These are phyloP conservation scores for Cystofilobasidium ferigula DNA, from an alignment of 768 basidiomycete species.

Conservation along the genomic window DNA sequence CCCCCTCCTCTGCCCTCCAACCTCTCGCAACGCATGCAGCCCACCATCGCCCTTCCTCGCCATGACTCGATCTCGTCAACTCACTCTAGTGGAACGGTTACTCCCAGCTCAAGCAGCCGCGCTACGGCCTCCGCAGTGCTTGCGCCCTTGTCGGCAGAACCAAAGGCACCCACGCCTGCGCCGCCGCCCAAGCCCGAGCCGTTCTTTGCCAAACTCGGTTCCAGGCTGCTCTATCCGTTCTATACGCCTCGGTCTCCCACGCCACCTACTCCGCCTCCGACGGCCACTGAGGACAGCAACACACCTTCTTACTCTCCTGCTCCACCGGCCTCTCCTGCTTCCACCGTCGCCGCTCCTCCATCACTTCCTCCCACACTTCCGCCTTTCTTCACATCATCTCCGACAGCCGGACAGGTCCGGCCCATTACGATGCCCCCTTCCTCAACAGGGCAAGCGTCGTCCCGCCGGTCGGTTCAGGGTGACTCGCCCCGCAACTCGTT, in stretches of 20 bases:
- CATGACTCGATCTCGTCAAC: neutral
- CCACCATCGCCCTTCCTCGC: neutral
- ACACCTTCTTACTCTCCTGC: neutral
- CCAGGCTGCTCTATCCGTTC: neutral
- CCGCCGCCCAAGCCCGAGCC: neutral
- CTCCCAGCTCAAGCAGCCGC: neutral
- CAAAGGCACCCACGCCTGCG: neutral
- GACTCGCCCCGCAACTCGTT: conserved; percentile 14
- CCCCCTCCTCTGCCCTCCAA: neutral
- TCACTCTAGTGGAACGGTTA: neutral
- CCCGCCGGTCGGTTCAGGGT: neutral
- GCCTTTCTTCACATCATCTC: neutral
- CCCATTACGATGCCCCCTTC: neutral
- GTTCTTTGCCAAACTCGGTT: neutral
- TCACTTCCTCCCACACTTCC: neutral
- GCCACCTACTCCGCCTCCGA: neutral
- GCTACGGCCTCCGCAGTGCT: neutral
- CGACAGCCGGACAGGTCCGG: neutral
- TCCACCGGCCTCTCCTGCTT: neutral
- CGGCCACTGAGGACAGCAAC: no score
- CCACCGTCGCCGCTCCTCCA: neutral
- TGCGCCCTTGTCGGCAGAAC: neutral
- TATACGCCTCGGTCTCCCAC: neutral
- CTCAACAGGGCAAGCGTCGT: neutral
- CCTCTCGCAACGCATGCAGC: neutral